Base-by-base conservation (phyloP, 2,329 filamentous ascomycete species). In the Didymellaceae sp. region DNA sequence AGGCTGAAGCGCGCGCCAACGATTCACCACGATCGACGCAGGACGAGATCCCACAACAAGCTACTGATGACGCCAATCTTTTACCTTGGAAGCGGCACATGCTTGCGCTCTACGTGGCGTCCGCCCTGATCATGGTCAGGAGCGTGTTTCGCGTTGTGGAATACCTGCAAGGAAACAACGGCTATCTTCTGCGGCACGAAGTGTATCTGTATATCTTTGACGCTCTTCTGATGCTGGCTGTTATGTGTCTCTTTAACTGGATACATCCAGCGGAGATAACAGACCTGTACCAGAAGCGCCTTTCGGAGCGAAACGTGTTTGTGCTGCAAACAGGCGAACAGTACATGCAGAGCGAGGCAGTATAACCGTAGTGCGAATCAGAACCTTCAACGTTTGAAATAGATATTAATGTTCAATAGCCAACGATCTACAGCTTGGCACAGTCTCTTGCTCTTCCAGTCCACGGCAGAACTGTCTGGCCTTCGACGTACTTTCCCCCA, bases 131-230 rank as follows among this genome's bases (percentile, higher is more conserved):
- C 58, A 65, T 83, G 52, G 41, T 81, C 10, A 72, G 81, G 28
- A 76, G 68, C 11, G 51, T 82, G 1, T 80, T 81, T 38, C 74
- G 81, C 17, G 68, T 82, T 7, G 61, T 75, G 5, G 80, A 83
- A 66, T 84, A 78, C 52, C 52, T 68, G 0, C 63, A 75, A 54
- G 79, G 79, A 1, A 68, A 73, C 24, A 59, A 70, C 18, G 79
- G 80, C 1, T 75, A 71, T 35, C 58, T 82, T 8, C 61, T 80
- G 30, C 54, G 47, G 4, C 67, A 73, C 17, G 78, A 81, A 65
- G 61, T 67, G 2, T 78, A 65, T 33, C 48, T 78, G 2, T 80
- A 80, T 55, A 59, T 77, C n/a, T 77, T 80, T 46, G 78, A 81
- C 66, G 74, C 75, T 18, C 24, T 63, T 1, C 59, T 77, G 17